Conservation (phyloP, 805 yeast genomes). For the Cyberlindnera saturnus region DNA sequence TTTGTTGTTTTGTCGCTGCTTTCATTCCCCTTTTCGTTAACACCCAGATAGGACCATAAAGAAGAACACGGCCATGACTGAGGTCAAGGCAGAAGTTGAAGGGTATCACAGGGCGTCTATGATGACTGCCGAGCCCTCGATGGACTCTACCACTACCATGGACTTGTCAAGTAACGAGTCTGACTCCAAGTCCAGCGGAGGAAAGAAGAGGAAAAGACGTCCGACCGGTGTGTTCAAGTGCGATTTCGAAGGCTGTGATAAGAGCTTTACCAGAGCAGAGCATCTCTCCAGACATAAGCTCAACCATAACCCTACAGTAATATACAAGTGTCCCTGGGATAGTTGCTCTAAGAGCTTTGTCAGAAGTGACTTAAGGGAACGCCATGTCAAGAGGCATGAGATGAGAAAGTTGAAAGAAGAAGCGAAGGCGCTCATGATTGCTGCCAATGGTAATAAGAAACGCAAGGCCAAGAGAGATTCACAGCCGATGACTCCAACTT, state of each 20-base stretch:
- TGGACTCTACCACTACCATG: too few species aligned
- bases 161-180: background rate
- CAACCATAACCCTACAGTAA: constrained; percentile 52
- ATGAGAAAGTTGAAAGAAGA: constrained; percentile 23
- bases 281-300: constrained; percentile 60
- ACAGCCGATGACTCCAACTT: background rate
- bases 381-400: constrained; percentile 42
- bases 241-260: constrained; percentile 44
- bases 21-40: too few species aligned
- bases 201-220: constrained; percentile 20
- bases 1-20: too few species aligned
- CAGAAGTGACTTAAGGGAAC: constrained; percentile 45
- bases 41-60: too few species aligned
- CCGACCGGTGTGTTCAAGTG: constrained; percentile 32
- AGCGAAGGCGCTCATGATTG: constrained; percentile 16
- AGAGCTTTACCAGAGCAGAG: constrained; percentile 54
- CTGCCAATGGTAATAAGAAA: constrained; percentile 11
- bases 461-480: constrained; percentile 1
- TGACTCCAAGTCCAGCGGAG: background rate
- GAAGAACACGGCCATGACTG: too few species aligned
- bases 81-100: too few species aligned
- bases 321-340: constrained; percentile 44
- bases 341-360: constrained; percentile 58
- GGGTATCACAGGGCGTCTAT: too few species aligned
- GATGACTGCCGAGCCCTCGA: too few species aligned